Evolutionary conservation across 108 stramenopile species (phyloP), one percentile per base, ranked within the genome.

Genomic region (Stephanodiscus minutulus): DNA sequence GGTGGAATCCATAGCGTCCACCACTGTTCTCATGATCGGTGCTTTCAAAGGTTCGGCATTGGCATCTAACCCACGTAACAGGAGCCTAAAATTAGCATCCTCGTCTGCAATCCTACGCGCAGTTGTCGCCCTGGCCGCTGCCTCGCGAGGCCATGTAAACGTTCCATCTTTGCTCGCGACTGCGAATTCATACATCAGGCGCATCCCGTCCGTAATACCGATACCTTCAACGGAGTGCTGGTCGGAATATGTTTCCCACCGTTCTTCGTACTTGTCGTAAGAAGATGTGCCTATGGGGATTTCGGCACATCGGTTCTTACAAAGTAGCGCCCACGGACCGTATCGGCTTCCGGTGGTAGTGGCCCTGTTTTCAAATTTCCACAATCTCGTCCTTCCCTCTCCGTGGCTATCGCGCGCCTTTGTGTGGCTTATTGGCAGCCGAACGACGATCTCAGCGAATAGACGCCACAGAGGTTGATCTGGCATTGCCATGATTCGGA

Each of bases 391-490:
- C 65, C 79, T 69, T 10, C 91, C 93, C 35, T 74, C 81, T n/a
- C 91, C 88, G 53, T 88, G 72, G 49, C 64, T 64, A 47, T 83
- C 86, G 39, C 64, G 74, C 20, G 85, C 83, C 62, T 83, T 87
- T 27, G 77, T 68, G 25, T 81, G 62, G 63, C 65, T 63, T 44
- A 94, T 77, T n/a, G 93, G 86, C 21, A 92, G 74, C 18, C 93
- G 72, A 2, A 77, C 67, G 36, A 94, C 74, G 13, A 89, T 66
- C 68, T 94, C 93, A 18, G 84, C 81, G 68, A 84, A 86, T 6
- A 94, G 39, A 65, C 93, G 62, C 93, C 93, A 94, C 28, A 94
- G 56, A 11, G 93, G 89, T 74, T 91, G 88, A 36, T 91, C 82
- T 36, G 93, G 91, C n/a, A 74, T 66, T 12, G 81, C 83, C 91